These are phyloP conservation scores for Drosera spatulata DNA, from an alignment of 179 eudicot genomes.

Conservation along the genomic window DNA sequence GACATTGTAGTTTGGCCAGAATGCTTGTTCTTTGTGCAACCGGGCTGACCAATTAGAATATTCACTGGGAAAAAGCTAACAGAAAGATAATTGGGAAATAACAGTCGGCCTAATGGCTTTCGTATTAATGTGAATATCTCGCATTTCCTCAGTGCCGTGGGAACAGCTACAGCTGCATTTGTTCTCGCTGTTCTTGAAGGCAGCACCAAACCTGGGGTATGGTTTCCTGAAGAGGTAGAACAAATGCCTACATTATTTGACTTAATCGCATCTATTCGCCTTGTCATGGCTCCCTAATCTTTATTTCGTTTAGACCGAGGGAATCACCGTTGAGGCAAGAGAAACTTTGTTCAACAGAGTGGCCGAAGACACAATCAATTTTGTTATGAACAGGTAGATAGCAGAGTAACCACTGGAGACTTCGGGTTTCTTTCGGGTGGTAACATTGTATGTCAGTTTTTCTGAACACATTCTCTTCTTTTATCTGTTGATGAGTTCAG, in stretches of 20 bases:
- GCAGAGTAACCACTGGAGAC: too few species aligned
- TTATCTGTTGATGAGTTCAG: constrained; percentile 8
- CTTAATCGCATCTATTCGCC: background rate
- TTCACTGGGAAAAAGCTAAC: too few species aligned
- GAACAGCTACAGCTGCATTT: constrained; percentile 72
- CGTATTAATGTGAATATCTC: background rate
- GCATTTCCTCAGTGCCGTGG: constrained; percentile 65
- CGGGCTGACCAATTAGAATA: too few species aligned
- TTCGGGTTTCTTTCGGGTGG: too few species aligned
- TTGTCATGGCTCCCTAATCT: background rate
- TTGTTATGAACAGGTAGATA: constrained; percentile 72
- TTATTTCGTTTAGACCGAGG: constrained; percentile 49
- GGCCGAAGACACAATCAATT: constrained; percentile 66
- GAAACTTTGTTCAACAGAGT: constrained; percentile 67
- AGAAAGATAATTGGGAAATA: too few species aligned
- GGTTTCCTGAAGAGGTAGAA: constrained; percentile 98
- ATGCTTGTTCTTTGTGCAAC: too few species aligned
- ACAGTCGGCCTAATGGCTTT: background rate
- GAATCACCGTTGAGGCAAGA: constrained; percentile 83
- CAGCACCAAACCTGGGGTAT: constrained; percentile 86
- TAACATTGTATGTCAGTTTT: too few species aligned
- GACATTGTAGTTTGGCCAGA: too few species aligned
- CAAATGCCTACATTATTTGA: background rate
- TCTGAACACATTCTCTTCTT: background rate
- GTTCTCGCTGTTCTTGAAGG: constrained; percentile 86